Percentiles rank a stretch among this genome's conserved stretches.
Evolutionary conservation across 208 protist species (phyloP).

Genomic region (Sergeia podlipaevii): DNA sequence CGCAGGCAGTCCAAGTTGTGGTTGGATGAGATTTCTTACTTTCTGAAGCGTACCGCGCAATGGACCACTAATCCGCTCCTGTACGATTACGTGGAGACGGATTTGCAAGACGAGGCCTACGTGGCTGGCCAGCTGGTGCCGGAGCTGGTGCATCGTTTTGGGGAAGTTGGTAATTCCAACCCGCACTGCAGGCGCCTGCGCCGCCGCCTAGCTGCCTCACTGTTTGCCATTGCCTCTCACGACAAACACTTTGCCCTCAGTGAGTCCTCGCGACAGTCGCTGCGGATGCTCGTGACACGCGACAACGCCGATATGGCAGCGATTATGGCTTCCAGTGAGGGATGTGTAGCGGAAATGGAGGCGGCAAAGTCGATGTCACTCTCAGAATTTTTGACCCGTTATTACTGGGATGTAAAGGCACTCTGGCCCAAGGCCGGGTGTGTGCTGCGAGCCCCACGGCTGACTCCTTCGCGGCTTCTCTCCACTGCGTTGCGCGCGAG

Average conservation of each 20-base stretch:
- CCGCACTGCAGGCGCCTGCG: slow-evolving; percentile 40
- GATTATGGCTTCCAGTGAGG: slow-evolving; percentile 22
- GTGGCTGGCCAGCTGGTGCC: slow-evolving; percentile 71
- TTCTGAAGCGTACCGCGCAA: slow-evolving; percentile 62
- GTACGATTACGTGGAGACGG: slow-evolving; percentile 78
- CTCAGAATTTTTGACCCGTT: no score
- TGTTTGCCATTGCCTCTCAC: slow-evolving; percentile 49
- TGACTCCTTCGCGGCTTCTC: slow-evolving; percentile 22
- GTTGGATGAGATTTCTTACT: slow-evolving; percentile 90
- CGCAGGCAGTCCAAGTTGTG: slow-evolving; percentile 62
- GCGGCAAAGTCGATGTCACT: slow-evolving; percentile 24
- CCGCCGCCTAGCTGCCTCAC: slow-evolving; percentile 43
- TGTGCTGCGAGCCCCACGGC: slow-evolving; percentile 35
- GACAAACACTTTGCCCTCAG: slow-evolving; percentile 67
- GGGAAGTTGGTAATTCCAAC: slow-evolving; percentile 21
- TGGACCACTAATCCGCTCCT: slow-evolving; percentile 75
- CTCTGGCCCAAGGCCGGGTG: slow-evolving; percentile 83
- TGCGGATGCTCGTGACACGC: slow-evolving; percentile 23
- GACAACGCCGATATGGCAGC: slow-evolving; percentile 33
- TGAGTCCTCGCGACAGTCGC: slow-evolving; percentile 34
- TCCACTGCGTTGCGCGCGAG: slow-evolving; percentile 11
- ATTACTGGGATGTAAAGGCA: slow-evolving; percentile 67
- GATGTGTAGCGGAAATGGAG: slow-evolving; percentile 27
- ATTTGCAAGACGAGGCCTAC: slow-evolving; percentile 74
- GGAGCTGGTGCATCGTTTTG: slow-evolving; percentile 57